Conservation (phyloP, 176 grass and related monocot species). For the Ensete ventricosum region DNA sequence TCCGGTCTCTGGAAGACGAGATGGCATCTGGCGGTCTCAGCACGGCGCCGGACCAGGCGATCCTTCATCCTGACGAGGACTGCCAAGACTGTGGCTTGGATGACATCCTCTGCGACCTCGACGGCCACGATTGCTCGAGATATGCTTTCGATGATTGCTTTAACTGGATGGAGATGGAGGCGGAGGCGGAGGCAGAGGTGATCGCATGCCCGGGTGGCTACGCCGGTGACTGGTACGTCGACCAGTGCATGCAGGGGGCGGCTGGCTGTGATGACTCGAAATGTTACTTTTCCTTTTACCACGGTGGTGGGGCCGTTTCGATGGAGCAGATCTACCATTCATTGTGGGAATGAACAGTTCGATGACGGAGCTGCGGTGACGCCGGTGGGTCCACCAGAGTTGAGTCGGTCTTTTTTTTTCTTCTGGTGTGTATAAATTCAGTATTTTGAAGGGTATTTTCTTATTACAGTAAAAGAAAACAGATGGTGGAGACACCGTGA, state of each 20-base stretch:
- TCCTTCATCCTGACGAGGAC: conserved; percentile 1
- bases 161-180: conserved; percentile 29
- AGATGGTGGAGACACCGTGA: too few species aligned
- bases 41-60: neutral
- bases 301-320: too few species aligned
- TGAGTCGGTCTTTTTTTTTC: too few species aligned
- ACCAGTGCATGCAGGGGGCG: neutral
- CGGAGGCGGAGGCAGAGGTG: neutral
- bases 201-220: conserved; percentile 2
- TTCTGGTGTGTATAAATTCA: too few species aligned
- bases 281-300: too few species aligned
- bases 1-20: conserved; percentile 51
- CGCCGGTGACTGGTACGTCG: conserved; percentile 26
- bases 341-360: too few species aligned
- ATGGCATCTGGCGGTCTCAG: neutral
- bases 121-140: neutral
- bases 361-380: too few species aligned
- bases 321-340: too few species aligned
- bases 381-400: too few species aligned
- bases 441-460: too few species aligned
- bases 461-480: too few species aligned
- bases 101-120: conserved; percentile 30
- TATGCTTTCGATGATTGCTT: conserved; percentile 5
- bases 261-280: too few species aligned
- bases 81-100: conserved; percentile 12